These are phyloP conservation scores for Ganoderma lingzhi DNA, from an alignment of 1,284 basidiomycete species.

Conservation along the genomic window DNA sequence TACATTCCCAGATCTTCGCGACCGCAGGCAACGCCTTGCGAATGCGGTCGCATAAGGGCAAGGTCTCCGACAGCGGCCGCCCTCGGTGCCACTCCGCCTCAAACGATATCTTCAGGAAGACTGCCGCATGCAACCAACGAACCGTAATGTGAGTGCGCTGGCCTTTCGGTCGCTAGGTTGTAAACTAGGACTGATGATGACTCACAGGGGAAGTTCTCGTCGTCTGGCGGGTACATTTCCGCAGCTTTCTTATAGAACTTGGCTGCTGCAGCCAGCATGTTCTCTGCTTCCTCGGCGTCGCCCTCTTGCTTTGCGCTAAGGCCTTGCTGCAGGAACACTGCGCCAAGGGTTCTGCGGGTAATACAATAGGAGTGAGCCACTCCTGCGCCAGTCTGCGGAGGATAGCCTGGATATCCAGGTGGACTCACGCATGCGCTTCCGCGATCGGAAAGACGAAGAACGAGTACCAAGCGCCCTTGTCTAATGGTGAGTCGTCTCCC, in stretches of 20 bases:
- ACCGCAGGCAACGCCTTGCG: conserved; percentile 26
- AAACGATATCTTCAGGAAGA: conserved; percentile 33
- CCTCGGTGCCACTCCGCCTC: conserved; percentile 32
- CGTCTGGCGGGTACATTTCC: conserved; percentile 31
- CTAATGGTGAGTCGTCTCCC: conserved; percentile 22
- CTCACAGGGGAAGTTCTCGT: conserved; percentile 33
- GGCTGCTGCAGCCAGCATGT: conserved; percentile 28
- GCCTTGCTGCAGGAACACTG: conserved; percentile 29
- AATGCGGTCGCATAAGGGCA: conserved; percentile 29
- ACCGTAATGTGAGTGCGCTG: not conserved
- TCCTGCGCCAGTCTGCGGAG: not conserved
- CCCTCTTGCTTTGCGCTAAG: conserved; percentile 26
- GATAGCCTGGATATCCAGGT: not conserved
- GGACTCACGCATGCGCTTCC: conserved; percentile 31
- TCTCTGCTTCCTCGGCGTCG: conserved; percentile 25
- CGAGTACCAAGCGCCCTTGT: conserved; percentile 34
- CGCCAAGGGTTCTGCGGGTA: conserved; percentile 27
- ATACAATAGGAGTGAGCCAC: not conserved
- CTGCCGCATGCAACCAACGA: conserved; percentile 15
- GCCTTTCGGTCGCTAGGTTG: not conserved
- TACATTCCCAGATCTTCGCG: conserved; percentile 30
- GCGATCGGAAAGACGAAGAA: conserved; percentile 32
- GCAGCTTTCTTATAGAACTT: conserved; percentile 33
- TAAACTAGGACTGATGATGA: not conserved
- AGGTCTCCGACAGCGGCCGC: conserved; percentile 26